A percentile compares a stretch with the other conserved stretches of the same genome.
These are phyloP conservation scores for Hypoxylon fuscum DNA, from an alignment of 495 filamentous ascomycete genomes.

Conservation along the genomic window DNA sequence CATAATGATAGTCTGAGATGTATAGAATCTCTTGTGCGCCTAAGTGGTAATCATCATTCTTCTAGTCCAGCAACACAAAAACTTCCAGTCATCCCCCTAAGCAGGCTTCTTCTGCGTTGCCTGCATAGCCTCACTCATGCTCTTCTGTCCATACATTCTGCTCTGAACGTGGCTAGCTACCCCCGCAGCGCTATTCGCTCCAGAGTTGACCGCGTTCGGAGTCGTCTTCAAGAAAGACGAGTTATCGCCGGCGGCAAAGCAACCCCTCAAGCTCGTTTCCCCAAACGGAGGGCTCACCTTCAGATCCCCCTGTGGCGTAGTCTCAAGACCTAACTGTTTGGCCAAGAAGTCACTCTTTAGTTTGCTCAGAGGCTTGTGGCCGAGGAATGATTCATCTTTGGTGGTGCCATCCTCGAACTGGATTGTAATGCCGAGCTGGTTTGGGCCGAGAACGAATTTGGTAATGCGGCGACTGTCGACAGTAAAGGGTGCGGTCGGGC, in stretches of 20 bases:
- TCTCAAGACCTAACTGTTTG: constrained; percentile 32
- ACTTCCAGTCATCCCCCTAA: background rate
- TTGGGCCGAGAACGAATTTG: constrained; percentile 1
- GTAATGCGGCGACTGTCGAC: constrained; percentile 21
- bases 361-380: constrained; percentile 23
- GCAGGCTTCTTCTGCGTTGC: constrained; percentile 9
- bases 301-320: constrained; percentile 25
- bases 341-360: constrained; percentile 22
- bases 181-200: constrained; percentile 15
- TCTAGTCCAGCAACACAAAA: background rate
- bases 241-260: constrained; percentile 40
- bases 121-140: constrained; percentile 3
- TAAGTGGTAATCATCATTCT: no score
- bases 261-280: constrained; percentile 32
- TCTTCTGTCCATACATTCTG: constrained; percentile 15
- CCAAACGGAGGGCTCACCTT: constrained; percentile 22
- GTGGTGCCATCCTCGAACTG: constrained; percentile 29
- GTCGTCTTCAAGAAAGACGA: constrained; percentile 17
- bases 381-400: constrained; percentile 27
- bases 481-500: constrained; percentile 1
- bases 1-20: no score
- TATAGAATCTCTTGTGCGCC: no score
- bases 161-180: constrained; percentile 14
- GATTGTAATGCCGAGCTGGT: constrained; percentile 7
- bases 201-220: background rate